Conservation (phyloP, 2,329 filamentous ascomycete genomes). For the Ophiocordyceps robertsii region DNA sequence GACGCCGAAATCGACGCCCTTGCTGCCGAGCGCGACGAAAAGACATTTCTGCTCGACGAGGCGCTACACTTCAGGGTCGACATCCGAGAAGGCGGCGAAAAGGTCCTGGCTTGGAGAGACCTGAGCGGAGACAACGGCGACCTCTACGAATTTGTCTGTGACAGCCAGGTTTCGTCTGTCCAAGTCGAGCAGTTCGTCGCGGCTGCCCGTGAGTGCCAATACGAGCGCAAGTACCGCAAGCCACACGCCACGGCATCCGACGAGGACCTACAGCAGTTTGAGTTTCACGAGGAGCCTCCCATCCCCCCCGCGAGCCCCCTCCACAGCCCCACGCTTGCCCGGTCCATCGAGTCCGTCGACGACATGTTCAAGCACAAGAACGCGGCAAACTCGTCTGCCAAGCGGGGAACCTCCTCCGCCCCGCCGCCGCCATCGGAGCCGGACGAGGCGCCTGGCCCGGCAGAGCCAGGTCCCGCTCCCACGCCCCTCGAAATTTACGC, state of each 20-base stretch:
- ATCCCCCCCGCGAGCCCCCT: conserved; percentile 52
- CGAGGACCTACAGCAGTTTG: conserved; percentile 68
- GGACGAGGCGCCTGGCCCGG: conserved; percentile 11
- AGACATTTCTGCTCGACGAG: conserved; percentile 92
- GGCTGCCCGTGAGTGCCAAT: conserved; percentile 84
- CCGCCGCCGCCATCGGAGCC: conserved; percentile 19
- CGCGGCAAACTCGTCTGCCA: conserved; percentile 31
- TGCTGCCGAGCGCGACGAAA: conserved; percentile 79
- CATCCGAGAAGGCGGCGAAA: conserved; percentile 65
- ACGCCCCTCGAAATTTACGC: conserved; percentile 59
- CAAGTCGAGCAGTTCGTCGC: conserved; percentile 72
- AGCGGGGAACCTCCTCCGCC: conserved; percentile 23
- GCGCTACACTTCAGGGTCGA: conserved; percentile 77
- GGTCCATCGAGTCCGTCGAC: conserved; percentile 43
- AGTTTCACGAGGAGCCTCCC: conserved; percentile 53
- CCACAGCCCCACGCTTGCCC: conserved; percentile 41
- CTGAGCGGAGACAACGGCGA: conserved; percentile 87
- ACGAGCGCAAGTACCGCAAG: conserved; percentile 87
- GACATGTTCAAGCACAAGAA: conserved; percentile 37
- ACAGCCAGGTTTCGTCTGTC: conserved; percentile 52
- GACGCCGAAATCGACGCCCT: conserved; percentile 67
- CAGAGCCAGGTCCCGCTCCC: conserved; percentile 30
- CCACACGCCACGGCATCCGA: conserved; percentile 69
- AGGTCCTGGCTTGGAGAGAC: conserved; percentile 88
- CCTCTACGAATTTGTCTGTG: conserved; percentile 96